Evolutionary conservation across 805 yeast genomes (phyloP).

Genomic region (Candida sithepensis): DNA sequence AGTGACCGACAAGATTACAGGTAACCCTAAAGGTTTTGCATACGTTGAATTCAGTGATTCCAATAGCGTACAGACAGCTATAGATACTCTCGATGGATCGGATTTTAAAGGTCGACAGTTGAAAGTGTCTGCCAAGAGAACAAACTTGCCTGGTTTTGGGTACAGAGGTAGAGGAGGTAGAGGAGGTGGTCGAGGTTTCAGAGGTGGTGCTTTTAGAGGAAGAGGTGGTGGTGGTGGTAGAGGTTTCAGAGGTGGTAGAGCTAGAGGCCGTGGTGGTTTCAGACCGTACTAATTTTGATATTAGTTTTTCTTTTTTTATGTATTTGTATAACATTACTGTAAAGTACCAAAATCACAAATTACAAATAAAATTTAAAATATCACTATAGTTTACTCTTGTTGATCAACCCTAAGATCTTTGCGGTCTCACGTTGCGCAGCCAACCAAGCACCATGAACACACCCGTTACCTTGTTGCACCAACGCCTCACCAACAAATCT

Average conservation of each 20-base stretch:
- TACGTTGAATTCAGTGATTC: conserved; percentile 78
- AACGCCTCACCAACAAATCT: conserved; percentile 60
- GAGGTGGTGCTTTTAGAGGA: conserved; percentile 27
- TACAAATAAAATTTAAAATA: too few species aligned
- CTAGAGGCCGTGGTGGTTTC: conserved; percentile 32
- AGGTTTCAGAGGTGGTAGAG: conserved; percentile 25
- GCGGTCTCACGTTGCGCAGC: conserved; percentile 48
- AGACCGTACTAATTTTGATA: conserved; percentile 26
- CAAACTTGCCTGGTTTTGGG: conserved; percentile 73
- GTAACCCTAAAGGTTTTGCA: conserved; percentile 85
- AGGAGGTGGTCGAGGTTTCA: conserved; percentile 31
- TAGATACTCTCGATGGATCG: conserved; percentile 56
- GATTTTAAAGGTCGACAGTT: conserved; percentile 65
- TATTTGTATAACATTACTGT: not conserved
- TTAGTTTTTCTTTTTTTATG: not conserved
- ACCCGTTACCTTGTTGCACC: conserved; percentile 48
- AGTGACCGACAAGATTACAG: conserved; percentile 65
- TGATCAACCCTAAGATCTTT: conserved; percentile 19
- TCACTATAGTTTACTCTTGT: conserved; percentile 22
- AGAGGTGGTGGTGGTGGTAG: conserved; percentile 24
- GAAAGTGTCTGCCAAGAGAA: conserved; percentile 74
- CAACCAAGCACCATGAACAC: conserved; percentile 56
- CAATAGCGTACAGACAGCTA: conserved; percentile 60
- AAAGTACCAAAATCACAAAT: too few species aligned
- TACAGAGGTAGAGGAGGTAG: conserved; percentile 44